These are phyloP conservation scores for Penicillium taxi DNA, from an alignment of 495 filamentous ascomycete genomes.

Conservation along the genomic window DNA sequence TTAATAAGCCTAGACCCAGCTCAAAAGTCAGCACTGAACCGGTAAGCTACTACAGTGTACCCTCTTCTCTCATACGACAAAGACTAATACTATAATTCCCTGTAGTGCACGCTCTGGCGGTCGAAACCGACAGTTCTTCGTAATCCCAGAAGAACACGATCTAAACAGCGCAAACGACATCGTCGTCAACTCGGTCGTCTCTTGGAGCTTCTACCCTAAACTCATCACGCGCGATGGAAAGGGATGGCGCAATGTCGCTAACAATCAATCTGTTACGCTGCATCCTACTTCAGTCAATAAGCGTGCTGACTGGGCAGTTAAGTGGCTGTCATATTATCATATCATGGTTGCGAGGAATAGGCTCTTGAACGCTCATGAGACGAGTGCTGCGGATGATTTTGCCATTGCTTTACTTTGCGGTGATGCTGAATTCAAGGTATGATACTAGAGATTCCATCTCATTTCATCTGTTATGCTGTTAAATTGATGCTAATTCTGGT, in stretches of 20 bases:
- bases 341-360: constrained; percentile 84
- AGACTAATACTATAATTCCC: constrained; percentile 9
- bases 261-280: constrained; percentile 78
- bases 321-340: constrained; percentile 86
- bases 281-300: constrained; percentile 86
- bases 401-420: constrained; percentile 78
- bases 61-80: constrained; percentile 13
- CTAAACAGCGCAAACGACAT: constrained; percentile 68
- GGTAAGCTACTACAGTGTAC: constrained; percentile 21
- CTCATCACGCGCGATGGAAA: constrained; percentile 79
- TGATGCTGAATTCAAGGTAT: constrained; percentile 70
- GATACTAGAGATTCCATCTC: constrained; percentile 1
- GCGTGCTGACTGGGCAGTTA: constrained; percentile 47
- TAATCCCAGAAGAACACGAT: constrained; percentile 64
- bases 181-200: constrained; percentile 69
- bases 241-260: constrained; percentile 81
- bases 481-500: not conserved
- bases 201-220: constrained; percentile 93
- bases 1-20: constrained; percentile 62
- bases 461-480: not conserved
- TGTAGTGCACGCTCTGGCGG: constrained; percentile 43
- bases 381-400: constrained; percentile 70
- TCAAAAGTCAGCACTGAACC: constrained; percentile 59
- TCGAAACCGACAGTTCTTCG: constrained; percentile 68
- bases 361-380: constrained; percentile 85